phyloP scores from a whole-genome alignment of 768 basidiomycete species.

The Mycena venus region DNA sequence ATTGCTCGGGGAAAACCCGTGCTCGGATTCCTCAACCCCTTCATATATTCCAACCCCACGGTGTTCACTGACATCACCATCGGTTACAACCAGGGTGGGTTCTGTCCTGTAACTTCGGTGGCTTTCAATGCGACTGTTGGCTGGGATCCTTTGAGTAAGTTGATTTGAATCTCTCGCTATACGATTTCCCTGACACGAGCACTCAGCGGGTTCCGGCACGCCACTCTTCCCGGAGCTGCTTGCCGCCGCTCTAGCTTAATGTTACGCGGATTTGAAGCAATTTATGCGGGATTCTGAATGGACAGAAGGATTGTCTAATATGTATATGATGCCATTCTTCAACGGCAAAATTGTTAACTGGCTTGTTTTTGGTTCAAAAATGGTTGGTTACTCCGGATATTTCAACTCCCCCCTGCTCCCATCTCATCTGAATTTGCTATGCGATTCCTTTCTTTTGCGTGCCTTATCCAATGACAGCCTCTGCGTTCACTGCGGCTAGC shows the following conservation, averaged over 20 bases:
- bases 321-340: too few relatives aligned
- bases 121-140: slow-evolving; percentile 15
- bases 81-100: slow-evolving; percentile 5
- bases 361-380: too few relatives aligned
- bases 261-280: not conserved
- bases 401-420: too few relatives aligned
- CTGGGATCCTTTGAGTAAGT: slow-evolving; percentile 25
- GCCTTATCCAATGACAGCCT: too few relatives aligned
- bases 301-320: too few relatives aligned
- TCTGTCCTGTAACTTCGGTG: not conserved
- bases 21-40: too few relatives aligned
- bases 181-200: not conserved
- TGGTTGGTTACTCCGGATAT: too few relatives aligned
- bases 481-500: too few relatives aligned
- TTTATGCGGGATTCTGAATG: not conserved
- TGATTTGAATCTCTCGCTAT: not conserved
- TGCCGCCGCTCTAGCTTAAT: slow-evolving; percentile 6
- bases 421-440: too few relatives aligned
- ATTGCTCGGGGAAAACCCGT: slow-evolving; percentile 5
- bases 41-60: not conserved
- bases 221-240: not conserved
- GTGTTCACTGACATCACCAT: not conserved
- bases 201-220: slow-evolving; percentile 12
- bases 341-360: too few relatives aligned
- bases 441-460: too few relatives aligned